Percentiles rank a stretch among this genome's conserved stretches.
These are phyloP conservation scores for Silene uniflora DNA, from an alignment of 148 eudicot genomes.

Conservation along the genomic window DNA sequence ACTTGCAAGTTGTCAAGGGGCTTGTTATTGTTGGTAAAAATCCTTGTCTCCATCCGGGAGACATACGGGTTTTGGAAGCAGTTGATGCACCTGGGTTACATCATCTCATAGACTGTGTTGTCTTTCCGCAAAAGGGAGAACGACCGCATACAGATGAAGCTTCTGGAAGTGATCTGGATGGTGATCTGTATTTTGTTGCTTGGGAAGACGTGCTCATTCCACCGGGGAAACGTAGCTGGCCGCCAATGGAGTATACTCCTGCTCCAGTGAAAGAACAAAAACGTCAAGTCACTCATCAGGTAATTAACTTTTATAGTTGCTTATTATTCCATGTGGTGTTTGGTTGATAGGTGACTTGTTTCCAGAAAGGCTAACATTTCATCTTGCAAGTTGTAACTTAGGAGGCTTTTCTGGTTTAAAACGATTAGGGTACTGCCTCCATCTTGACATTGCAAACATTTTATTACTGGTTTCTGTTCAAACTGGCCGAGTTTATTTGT, in stretches of 20 bases:
- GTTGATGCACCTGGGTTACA: constrained; percentile 62
- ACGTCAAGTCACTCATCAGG: constrained; percentile 51
- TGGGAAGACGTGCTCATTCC: constrained; percentile 86
- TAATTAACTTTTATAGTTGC: constrained; percentile 25
- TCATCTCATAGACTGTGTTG: constrained; percentile 75
- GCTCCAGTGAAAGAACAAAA: constrained; percentile 37
- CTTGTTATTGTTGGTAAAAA: constrained; percentile 71
- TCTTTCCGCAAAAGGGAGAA: constrained; percentile 88
- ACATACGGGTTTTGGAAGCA: constrained; percentile 74
- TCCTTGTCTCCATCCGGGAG: constrained; percentile 97
- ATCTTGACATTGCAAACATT: not conserved
- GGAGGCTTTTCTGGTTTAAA: not conserved
- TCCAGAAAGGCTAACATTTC: not conserved
- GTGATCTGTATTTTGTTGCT: constrained; percentile 81
- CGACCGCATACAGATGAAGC: constrained; percentile 90
- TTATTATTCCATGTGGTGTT: not conserved
- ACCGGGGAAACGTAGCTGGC: constrained; percentile 73
- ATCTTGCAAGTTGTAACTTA: not conserved
- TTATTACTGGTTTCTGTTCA: too few relatives aligned
- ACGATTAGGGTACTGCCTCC: not conserved
- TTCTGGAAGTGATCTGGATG: constrained; percentile 95
- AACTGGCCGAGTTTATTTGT: too few relatives aligned
- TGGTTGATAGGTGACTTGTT: not conserved
- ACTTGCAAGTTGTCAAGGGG: constrained; percentile 52
- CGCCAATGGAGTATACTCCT: constrained; percentile 76